A percentile compares a stretch with the other conserved stretches of the same genome.
phyloP scores from a whole-genome alignment of 208 protist genomes.

The Acanthamoeba healyi region DNA sequence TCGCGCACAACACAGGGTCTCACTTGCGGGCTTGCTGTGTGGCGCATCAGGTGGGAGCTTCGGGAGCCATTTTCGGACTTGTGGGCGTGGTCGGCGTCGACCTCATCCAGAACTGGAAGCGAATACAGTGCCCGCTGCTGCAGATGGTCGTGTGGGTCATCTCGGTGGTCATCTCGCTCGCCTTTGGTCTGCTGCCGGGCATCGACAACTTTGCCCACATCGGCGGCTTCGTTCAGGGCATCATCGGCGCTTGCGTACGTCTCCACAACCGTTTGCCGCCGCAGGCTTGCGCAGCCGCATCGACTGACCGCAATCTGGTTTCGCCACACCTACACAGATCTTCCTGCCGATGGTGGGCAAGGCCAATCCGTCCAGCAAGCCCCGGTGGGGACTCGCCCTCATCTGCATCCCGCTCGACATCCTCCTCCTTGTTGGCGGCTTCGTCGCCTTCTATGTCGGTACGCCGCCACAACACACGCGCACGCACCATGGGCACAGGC shows the following conservation, averaged over 20 bases:
- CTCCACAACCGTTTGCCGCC: not conserved
- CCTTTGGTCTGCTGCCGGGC: slow-evolving; percentile 66
- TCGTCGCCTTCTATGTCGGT: slow-evolving; percentile 65
- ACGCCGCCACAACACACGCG: not conserved
- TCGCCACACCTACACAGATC: too few species aligned
- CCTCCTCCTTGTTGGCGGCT: not conserved
- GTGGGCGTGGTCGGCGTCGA: slow-evolving; percentile 52
- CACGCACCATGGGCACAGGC: not conserved
- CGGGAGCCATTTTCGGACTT: slow-evolving; percentile 59
- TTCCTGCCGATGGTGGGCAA: slow-evolving; percentile 36
- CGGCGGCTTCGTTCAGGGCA: slow-evolving; percentile 72
- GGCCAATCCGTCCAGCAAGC: slow-evolving; percentile 24
- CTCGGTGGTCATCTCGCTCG: slow-evolving; percentile 66
- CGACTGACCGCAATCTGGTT: too few species aligned
- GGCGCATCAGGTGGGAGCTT: slow-evolving; percentile 38
- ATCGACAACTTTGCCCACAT: slow-evolving; percentile 79
- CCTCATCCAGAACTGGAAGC: slow-evolving; percentile 72
- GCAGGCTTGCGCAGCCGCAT: too few species aligned
- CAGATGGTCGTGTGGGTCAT: slow-evolving; percentile 70
- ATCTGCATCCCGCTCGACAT: slow-evolving; percentile 24
- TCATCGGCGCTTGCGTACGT: slow-evolving; percentile 51
- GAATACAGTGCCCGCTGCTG: not conserved
- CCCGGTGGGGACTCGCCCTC: not conserved
- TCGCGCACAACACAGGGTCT: not conserved
- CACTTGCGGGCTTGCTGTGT: not conserved